Evolutionary conservation across 2,329 filamentous ascomycete genomes (phyloP), one percentile per base, ranked within the genome.

Genomic region (Gaeumannomyces sp.): DNA sequence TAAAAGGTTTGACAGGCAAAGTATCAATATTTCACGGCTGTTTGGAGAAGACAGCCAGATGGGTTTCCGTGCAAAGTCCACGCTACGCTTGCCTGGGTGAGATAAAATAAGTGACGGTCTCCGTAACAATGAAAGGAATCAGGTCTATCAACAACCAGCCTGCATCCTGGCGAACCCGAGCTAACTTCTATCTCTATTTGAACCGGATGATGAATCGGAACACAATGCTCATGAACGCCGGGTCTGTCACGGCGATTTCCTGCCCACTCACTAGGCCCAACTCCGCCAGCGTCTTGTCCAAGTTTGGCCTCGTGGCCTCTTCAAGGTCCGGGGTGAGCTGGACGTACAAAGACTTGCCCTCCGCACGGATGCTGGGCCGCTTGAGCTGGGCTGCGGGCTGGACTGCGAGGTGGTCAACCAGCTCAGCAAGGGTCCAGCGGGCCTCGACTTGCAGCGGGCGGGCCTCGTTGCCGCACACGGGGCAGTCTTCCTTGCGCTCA

Each of bases 401-500:
- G 71, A 90, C 86, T 2, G 91, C 90, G 59, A 99, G 82, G 50
- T 88, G 90, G 61, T 96, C 93, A 31, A 98, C 85, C 65, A 98
- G 91, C 38, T 96, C 92, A 69, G 90, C 85, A 50, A 99, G 80
- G 0, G 92, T 96, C 72, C 81, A 82, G 58, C 86, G 83, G 0
- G 89, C 84, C 71, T 93, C 85, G 29, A 96, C 85, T 2, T 84
- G 78, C 19, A 98, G 81, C 31, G 89, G 89, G 63, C 92, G 89
- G 4, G 95, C 88, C 65, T 92, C 78, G 60, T 67, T 66, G 45
- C 66, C 60, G 73, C 95, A 99, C 8, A 98, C 95, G 2, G 95
- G 93, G 69, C 95, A 99, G 76, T 98, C 95, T 22, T 89, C 85
- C 76, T 97, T 98, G 80, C 91, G 92, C 78, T 97, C 90, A 72